Evolutionary conservation across 1,139 yeast genomes (phyloP), one percentile per base, ranked within the genome.

Genomic region (Ogataea hybrid): DNA sequence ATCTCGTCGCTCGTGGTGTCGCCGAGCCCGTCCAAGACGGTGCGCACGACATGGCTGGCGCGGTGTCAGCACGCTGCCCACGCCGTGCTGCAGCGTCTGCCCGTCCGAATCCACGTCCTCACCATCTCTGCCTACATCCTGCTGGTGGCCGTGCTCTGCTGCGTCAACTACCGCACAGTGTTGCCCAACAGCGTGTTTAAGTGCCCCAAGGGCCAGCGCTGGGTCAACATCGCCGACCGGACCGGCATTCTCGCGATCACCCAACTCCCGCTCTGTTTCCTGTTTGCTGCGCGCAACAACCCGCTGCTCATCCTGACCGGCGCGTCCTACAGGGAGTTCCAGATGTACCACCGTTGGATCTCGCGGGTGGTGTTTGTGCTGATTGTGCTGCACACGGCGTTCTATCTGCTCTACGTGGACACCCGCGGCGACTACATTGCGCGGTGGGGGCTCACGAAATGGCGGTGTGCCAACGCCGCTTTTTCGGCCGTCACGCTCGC

Each of bases 261-360:
- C 20, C 69, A 79, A 51, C 57, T 79, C 51, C 88, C 89, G 0
- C 52, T 79, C 10, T 53, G 80, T 20, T 68, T 78, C 32, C 52
- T 81, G 29, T 79, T 81, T 62, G 82, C 81, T 0, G 81, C 85
- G 0, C 66, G 89, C 48, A 83, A 81, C 57, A 81, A 81, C 56
- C 61, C 81, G 39, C 57, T 81, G 28, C 72, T 76, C 46, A 67
- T 70, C 65, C 37, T 77, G 5, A 80, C 87, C 0, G 77, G 84
- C 17, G 72, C 84, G 77, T 73, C 80, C 28, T 77, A 74, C 52
- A 70, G 82, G 14, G 71, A 81, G 1, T 80, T 76, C 52, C 75
- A 78, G 35, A 64, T 77, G 22, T 73, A 71, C 50, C 88, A 82
- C 58, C 64, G 79, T 44, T 79, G 84, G 84, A 53, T 75, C 2